Evolutionary conservation across 306 rosid genomes (phyloP), one percentile per base, ranked within the genome.

Genomic region (Cicer yamashitae): DNA sequence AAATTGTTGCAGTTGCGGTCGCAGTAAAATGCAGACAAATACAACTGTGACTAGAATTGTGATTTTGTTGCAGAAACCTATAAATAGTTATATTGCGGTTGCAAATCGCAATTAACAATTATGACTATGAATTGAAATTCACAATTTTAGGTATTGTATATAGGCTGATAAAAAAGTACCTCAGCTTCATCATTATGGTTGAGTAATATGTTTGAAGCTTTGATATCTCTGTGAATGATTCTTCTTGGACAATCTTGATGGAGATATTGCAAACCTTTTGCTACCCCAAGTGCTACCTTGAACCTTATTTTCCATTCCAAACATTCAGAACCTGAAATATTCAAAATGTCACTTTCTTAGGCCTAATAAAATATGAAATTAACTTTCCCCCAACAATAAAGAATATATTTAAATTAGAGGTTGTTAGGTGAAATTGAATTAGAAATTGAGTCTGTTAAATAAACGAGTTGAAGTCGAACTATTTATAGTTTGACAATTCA

Each of bases 161-260:
- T 18, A 30, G 34, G 34, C 34, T 30, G 0, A 30, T 30, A 30
- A 3, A 30, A 18, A 67, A 12, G 60, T 79, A 94, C 99, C 93
- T 90, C 90, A 77, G 99, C 92, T 59, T 90, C 93, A 53, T 66
- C 79, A 67, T 96, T 82, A 18, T 88, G 65, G 7, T 84, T 76
- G 44, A 96, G 91, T 61, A 96, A 59, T 62, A 96, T 82, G 77
- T 96, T 96, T 7, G 99, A 96, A 85, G 99, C 99, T 79, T 92
- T 96, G 73, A 96, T 90, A 79, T 96, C 99, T 77, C 99, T 80
- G 47, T 96, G 99, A 81, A 96, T 96, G 69, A 96, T 89, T 69
- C 99, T 85, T 79, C 93, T 88, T 12, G 89, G 98, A 71, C 99
- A 90, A 40, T 90, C 90, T 20, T 87, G 87, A 80, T 96, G 99